Evolutionary conservation across 441 rosid species (phyloP).

Genomic region (Euphorbia corollata): DNA sequence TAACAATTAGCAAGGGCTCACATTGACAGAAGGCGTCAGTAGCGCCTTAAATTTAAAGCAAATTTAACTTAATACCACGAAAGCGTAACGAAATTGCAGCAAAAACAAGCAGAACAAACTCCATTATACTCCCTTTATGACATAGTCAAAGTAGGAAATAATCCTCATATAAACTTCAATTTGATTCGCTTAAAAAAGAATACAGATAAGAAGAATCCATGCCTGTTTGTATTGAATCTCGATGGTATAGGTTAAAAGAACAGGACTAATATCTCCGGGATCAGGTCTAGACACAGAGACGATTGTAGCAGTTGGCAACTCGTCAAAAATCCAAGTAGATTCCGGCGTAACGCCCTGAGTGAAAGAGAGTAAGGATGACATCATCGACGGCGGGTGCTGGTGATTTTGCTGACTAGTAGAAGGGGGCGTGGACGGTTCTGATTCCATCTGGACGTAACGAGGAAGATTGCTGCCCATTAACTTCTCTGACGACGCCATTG

Average conservation of each 20-base stretch:
- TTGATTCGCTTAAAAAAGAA: neutral
- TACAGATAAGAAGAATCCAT: slow-evolving; percentile 2
- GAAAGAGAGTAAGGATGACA: slow-evolving; percentile 50
- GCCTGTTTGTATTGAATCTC: slow-evolving; percentile 91
- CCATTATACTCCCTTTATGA: neutral
- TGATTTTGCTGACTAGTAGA: slow-evolving; percentile 6
- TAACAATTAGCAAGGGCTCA: neutral
- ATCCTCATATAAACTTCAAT: neutral
- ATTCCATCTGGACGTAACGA: slow-evolving; percentile 68
- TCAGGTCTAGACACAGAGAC: slow-evolving; percentile 87
- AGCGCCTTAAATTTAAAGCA: neutral
- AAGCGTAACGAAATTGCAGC: neutral
- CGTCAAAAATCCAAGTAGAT: slow-evolving; percentile 66
- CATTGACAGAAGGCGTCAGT: neutral
- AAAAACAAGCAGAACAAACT: neutral
- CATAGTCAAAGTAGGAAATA: neutral
- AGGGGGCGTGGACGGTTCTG: slow-evolving; percentile 37
- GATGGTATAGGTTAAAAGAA: slow-evolving; percentile 74
- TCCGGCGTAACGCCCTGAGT: slow-evolving; percentile 42
- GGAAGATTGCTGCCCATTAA: slow-evolving; percentile 45
- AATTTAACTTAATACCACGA: neutral
- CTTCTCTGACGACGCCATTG: slow-evolving; percentile 74
- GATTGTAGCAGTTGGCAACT: slow-evolving; percentile 73
- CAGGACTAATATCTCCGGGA: slow-evolving; percentile 80
- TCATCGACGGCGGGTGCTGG: slow-evolving; percentile 28